Conservation (phyloP, 257 asterid species). For the Linderniella brevidens region DNA sequence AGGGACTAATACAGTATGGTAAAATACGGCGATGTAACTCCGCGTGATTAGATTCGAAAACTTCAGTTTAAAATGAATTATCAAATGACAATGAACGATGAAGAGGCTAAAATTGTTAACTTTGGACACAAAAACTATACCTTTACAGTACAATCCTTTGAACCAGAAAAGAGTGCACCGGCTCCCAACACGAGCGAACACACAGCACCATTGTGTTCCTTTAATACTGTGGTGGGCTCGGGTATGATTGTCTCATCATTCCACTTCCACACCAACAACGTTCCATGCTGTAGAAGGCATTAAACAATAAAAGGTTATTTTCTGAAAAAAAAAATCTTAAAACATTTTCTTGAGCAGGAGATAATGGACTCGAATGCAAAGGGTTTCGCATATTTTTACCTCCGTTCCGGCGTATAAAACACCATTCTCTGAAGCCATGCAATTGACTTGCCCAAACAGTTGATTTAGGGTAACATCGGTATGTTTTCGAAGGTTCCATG, state of each 20-base stretch:
- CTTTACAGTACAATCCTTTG: slow-evolving; percentile 33
- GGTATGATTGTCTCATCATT: slow-evolving; percentile 11
- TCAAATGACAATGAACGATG: too few species aligned
- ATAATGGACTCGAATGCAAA: too few species aligned
- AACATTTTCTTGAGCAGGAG: too few species aligned
- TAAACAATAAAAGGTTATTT: too few species aligned
- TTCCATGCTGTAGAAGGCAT: slow-evolving; percentile 31
- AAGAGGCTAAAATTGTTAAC: too few species aligned
- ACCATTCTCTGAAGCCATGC: slow-evolving; percentile 21
- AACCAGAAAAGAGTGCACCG: slow-evolving; percentile 35
- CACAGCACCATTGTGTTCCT: slow-evolving; percentile 31
- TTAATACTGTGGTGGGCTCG: slow-evolving; percentile 18
- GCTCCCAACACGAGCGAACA: slow-evolving; percentile 32
- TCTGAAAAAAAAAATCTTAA: too few species aligned
- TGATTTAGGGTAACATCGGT: slow-evolving; percentile 20
- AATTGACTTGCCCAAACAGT: slow-evolving; percentile 30
- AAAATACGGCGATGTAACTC: neutral
- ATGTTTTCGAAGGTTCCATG: slow-evolving; percentile 25
- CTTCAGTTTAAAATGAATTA: too few species aligned
- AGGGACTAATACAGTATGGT: neutral
- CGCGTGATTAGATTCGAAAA: neutral
- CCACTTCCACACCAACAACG: slow-evolving; percentile 39
- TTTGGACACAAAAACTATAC: too few species aligned
- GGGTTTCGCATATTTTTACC: slow-evolving; percentile 13
- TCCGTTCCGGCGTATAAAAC: slow-evolving; percentile 46